Evolutionary conservation across 2,329 filamentous ascomycete species (phyloP).

Genomic region (Cordyceps farinosa): DNA sequence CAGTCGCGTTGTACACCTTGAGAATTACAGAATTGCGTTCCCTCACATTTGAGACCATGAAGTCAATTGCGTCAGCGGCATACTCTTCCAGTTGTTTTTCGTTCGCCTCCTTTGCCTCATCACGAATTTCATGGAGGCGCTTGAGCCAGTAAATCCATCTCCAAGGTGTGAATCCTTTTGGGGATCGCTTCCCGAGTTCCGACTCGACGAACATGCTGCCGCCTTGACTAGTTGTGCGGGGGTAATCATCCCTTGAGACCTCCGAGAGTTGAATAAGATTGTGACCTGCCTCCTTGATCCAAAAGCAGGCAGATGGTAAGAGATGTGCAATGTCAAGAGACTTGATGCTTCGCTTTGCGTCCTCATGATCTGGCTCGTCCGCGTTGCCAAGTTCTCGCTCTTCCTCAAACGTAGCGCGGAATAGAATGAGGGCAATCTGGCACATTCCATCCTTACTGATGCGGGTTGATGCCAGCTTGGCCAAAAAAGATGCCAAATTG

Average conservation of each 20-base stretch:
- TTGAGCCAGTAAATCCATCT: neutral
- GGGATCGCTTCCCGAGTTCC: neutral
- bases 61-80: neutral
- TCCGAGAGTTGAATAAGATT: neutral
- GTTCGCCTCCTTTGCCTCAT: neutral
- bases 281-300: constrained; percentile 2
- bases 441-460: constrained; percentile 6
- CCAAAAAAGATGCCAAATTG: constrained; percentile 14
- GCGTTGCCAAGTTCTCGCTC: constrained; percentile 1
- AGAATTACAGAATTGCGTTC: neutral
- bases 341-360: neutral
- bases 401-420: constrained; percentile 14
- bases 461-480: constrained; percentile 14
- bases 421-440: constrained; percentile 13
- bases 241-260: neutral
- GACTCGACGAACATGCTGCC: neutral
- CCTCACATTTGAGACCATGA: neutral
- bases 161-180: neutral
- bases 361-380: constrained; percentile 1
- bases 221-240: neutral
- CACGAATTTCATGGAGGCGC: neutral
- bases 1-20: neutral
- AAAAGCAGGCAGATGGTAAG: constrained; percentile 5
- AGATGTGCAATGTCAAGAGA: constrained; percentile 8
- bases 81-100: neutral